phyloP scores from a whole-genome alignment of 331 rosid species.

The Spiraea crenata region DNA sequence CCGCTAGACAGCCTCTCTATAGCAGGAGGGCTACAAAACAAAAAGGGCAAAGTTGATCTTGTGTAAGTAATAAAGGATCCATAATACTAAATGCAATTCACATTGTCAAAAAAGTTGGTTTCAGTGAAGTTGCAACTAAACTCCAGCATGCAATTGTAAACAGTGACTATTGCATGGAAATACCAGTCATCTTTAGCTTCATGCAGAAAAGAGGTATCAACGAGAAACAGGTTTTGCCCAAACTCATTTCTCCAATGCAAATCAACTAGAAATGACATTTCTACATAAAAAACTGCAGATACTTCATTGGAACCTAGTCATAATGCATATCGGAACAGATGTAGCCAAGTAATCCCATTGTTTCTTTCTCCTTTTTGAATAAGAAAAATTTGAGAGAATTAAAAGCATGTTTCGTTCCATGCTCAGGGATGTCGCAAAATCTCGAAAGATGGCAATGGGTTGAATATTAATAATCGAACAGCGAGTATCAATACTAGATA shows the following conservation, averaged over 20 bases:
- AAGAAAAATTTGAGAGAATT: too few species aligned
- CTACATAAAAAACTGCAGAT: neutral
- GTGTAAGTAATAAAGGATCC: neutral
- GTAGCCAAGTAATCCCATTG: too few species aligned
- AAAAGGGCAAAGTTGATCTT: constrained; percentile 10
- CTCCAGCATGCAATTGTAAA: neutral
- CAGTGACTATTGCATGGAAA: neutral
- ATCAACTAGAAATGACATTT: neutral
- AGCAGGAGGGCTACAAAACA: constrained; percentile 82
- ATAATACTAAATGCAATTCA: constrained; percentile 3
- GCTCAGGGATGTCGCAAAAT: too few species aligned
- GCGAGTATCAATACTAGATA: too few species aligned
- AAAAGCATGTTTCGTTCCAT: too few species aligned
- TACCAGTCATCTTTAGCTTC: neutral
- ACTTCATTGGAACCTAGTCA: neutral
- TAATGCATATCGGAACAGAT: neutral
- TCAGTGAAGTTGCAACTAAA: neutral
- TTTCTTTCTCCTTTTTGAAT: too few species aligned
- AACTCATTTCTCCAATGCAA: neutral
- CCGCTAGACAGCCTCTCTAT: constrained; percentile 82
- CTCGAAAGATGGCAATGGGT: too few species aligned
- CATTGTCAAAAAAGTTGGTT: too few species aligned
- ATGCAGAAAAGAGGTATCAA: neutral
- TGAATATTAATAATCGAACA: too few species aligned
- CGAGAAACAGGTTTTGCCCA: neutral